A percentile compares a stretch with the other conserved stretches of the same genome.
These are phyloP conservation scores for Eruca vesicaria DNA, from an alignment of 441 rosid genomes.

Conservation along the genomic window DNA sequence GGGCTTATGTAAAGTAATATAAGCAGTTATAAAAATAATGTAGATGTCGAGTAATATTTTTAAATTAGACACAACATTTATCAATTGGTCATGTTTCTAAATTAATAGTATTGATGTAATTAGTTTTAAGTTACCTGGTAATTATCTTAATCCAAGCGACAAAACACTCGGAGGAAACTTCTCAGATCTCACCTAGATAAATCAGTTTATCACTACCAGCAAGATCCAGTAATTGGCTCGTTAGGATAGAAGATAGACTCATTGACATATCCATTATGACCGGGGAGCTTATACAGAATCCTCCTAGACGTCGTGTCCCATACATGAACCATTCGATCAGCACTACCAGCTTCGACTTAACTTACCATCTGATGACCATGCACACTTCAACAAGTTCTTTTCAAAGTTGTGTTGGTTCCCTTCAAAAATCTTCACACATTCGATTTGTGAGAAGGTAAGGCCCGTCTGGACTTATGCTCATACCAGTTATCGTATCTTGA, in stretches of 20 bases:
- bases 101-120: too few relatives aligned
- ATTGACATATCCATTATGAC: conserved; percentile 85
- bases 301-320: conserved; percentile 92
- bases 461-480: too few relatives aligned
- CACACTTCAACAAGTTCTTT: conserved; percentile 77
- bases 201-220: not conserved
- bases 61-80: too few relatives aligned
- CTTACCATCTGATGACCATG: conserved; percentile 95
- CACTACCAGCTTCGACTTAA: conserved; percentile 87
- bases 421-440: conserved; percentile 79
- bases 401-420: conserved; percentile 96
- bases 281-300: conserved; percentile 86
- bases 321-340: conserved; percentile 90
- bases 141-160: too few relatives aligned
- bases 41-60: too few relatives aligned
- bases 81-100: too few relatives aligned
- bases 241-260: conserved; percentile 78
- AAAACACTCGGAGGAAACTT: too few relatives aligned
- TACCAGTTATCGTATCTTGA: too few relatives aligned
- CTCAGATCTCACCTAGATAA: not conserved
- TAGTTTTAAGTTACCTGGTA: too few relatives aligned
- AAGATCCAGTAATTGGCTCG: conserved; percentile 80
- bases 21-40: too few relatives aligned
- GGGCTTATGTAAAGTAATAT: too few relatives aligned
- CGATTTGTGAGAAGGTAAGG: conserved; percentile 96